Conservation (phyloP, 345 rosid species). For the Populus pruinosa region DNA sequence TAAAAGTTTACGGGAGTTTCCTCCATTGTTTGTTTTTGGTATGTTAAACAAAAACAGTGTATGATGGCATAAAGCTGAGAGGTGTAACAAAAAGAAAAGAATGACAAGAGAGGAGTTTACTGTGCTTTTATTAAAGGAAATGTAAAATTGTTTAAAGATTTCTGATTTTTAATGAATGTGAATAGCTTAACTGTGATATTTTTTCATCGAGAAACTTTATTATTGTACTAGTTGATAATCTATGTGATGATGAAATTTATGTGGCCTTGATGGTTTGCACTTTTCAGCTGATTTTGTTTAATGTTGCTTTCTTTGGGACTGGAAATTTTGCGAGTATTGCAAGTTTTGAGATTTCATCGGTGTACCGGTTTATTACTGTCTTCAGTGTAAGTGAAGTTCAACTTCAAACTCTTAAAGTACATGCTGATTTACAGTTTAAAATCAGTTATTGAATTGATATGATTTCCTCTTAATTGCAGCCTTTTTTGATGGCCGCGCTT, state of each 20-base stretch:
- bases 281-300: conserved; percentile 79
- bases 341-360: conserved; percentile 97
- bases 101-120: too few species aligned
- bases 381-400: conserved; percentile 72
- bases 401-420: background rate
- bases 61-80: too few species aligned
- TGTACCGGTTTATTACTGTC: conserved; percentile 85
- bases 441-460: conserved; percentile 12
- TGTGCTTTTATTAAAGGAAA: too few species aligned
- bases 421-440: conserved; percentile 7
- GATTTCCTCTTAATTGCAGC: conserved; percentile 45
- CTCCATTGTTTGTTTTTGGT: too few species aligned
- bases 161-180: background rate
- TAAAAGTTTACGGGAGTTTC: too few species aligned
- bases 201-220: too few species aligned
- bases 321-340: conserved; percentile 99
- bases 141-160: too few species aligned
- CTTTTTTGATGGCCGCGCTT: conserved; percentile 92
- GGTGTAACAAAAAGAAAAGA: too few species aligned
- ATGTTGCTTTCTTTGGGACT: conserved; percentile 95
- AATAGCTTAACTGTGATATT: background rate
- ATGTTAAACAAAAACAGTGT: too few species aligned
- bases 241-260: background rate
- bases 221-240: background rate
- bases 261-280: conserved; percentile 18